Conservation (phyloP, 2,329 filamentous ascomycete genomes). For the Colletotrichum australisinense region DNA sequence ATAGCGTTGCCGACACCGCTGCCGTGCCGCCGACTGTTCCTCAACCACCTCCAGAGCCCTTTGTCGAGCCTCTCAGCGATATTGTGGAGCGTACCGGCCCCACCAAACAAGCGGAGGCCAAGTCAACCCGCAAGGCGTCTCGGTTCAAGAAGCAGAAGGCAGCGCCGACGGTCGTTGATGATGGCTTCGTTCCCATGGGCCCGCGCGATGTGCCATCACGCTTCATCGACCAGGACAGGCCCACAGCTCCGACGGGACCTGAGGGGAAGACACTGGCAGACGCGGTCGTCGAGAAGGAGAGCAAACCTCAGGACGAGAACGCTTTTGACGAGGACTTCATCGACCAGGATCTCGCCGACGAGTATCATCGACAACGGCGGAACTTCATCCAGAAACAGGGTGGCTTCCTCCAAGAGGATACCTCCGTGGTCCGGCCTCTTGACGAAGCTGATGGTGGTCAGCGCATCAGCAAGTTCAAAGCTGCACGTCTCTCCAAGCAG, state of each 20-base stretch:
- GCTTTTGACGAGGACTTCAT: slow-evolving; percentile 71
- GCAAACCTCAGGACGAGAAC: slow-evolving; percentile 42
- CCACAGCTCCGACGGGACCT: slow-evolving; percentile 59
- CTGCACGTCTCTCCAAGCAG: slow-evolving; percentile 70
- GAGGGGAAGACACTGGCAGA: slow-evolving; percentile 69
- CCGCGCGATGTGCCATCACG: slow-evolving; percentile 56
- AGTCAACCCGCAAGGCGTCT: slow-evolving; percentile 55
- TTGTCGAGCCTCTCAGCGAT: slow-evolving; percentile 63
- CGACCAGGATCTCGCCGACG: slow-evolving; percentile 80
- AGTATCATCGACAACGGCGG: slow-evolving; percentile 87
- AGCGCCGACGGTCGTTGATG: slow-evolving; percentile 34
- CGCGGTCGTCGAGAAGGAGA: slow-evolving; percentile 66
- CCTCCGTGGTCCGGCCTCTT: slow-evolving; percentile 74
- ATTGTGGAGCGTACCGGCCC: slow-evolving; percentile 59
- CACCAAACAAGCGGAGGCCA: slow-evolving; percentile 38
- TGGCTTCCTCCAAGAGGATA: slow-evolving; percentile 81
- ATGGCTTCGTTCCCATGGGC: slow-evolving; percentile 49
- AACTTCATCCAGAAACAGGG: slow-evolving; percentile 85
- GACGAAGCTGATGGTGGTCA: slow-evolving; percentile 74
- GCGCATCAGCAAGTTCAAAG: slow-evolving; percentile 79
- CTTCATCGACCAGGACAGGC: slow-evolving; percentile 52
- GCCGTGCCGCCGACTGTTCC: background rate
- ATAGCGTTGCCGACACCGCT: background rate
- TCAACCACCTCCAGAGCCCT: slow-evolving; percentile 40
- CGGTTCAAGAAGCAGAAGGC: slow-evolving; percentile 59